A percentile compares a stretch with the other conserved stretches of the same genome.
phyloP scores from a whole-genome alignment of 768 basidiomycete species.

The Suillus ampliporus region DNA sequence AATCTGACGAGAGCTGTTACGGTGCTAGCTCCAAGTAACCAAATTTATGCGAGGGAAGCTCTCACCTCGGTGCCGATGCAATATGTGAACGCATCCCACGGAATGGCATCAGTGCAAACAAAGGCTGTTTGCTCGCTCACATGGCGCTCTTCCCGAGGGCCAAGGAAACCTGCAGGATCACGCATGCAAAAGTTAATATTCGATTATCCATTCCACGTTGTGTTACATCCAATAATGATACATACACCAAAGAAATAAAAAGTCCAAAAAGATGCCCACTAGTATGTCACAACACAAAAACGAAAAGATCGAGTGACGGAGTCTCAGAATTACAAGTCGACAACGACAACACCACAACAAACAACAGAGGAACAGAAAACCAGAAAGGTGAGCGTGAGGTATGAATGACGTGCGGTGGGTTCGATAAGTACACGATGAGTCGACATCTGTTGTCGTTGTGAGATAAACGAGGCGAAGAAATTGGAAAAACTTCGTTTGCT shows the following conservation, averaged over 20 bases:
- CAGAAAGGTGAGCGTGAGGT: constrained; percentile 7
- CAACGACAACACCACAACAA: background rate
- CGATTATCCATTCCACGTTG: constrained; percentile 6
- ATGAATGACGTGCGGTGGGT: constrained; percentile 2
- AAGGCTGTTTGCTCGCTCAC: background rate
- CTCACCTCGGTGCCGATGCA: background rate
- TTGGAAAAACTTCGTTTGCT: background rate
- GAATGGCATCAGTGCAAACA: background rate
- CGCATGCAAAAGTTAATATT: background rate
- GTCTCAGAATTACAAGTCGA: constrained; percentile 9
- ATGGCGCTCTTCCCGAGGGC: background rate
- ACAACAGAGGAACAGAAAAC: background rate
- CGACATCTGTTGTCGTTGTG: background rate
- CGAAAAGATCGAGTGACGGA: constrained; percentile 1
- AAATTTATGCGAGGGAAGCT: background rate
- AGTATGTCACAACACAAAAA: constrained; percentile 11
- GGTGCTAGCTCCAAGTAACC: background rate
- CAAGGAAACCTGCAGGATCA: background rate
- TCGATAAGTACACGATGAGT: constrained; percentile 1
- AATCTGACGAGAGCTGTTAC: background rate
- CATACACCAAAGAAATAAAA: constrained; percentile 11
- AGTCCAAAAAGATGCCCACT: constrained; percentile 6
- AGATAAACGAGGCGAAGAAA: background rate
- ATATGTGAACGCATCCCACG: background rate
- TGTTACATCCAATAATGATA: constrained; percentile 17